phyloP scores from a whole-genome alignment of 805 yeast species.

The Ogataea neopini region DNA sequence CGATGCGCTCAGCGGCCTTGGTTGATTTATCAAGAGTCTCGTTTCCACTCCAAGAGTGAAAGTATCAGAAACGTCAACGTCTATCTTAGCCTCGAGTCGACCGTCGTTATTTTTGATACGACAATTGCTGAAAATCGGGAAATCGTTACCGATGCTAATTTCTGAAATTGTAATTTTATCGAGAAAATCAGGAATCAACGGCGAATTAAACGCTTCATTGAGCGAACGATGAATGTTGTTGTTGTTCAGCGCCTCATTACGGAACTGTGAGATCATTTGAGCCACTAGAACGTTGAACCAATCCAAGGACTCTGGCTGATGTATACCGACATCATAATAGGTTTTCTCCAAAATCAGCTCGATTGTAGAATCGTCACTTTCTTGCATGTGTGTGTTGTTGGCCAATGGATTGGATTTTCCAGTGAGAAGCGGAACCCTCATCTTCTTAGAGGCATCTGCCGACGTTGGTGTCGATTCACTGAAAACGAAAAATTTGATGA shows the following conservation, averaged over 20 bases:
- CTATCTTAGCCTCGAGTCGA: conserved; percentile 80
- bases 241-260: conserved; percentile 84
- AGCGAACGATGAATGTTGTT: conserved; percentile 84
- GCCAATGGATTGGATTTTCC: conserved; percentile 9
- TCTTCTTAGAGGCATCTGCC: conserved; percentile 29
- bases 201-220: conserved; percentile 60
- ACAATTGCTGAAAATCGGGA: conserved; percentile 93
- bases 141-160: conserved; percentile 91
- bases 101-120: conserved; percentile 59
- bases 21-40: conserved; percentile 72
- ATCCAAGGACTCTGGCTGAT: conserved; percentile 86
- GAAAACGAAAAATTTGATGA: conserved; percentile 75
- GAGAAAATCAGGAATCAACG: conserved; percentile 75
- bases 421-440: conserved; percentile 21
- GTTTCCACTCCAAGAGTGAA: conserved; percentile 86
- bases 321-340: conserved; percentile 85
- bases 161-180: conserved; percentile 81
- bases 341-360: conserved; percentile 78
- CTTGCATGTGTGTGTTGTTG: conserved; percentile 11
- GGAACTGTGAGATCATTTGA: conserved; percentile 80
- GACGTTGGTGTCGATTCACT: conserved; percentile 58
- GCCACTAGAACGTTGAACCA: conserved; percentile 97
- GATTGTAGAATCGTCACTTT: conserved; percentile 21
- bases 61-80: conserved; percentile 86
- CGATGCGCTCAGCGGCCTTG: conserved; percentile 80